phyloP scores from a whole-genome alignment of 495 filamentous ascomycete genomes.

The Emericellopsis terricola region DNA sequence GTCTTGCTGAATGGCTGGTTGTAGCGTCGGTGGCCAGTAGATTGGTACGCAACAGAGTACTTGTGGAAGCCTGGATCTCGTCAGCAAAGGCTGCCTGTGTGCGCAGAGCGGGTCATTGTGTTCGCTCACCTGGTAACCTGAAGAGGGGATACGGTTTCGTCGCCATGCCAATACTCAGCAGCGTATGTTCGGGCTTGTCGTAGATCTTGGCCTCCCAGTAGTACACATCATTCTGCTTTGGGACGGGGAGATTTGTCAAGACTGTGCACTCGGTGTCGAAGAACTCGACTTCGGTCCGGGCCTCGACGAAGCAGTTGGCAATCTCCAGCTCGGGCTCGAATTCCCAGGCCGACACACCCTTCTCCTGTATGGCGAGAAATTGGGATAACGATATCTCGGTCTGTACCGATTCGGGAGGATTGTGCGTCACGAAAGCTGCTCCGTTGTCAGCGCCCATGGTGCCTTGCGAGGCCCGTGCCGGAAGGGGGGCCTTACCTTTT shows the following conservation, averaged over 20 bases:
- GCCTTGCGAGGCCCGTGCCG: background rate
- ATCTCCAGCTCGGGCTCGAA: slow-evolving; percentile 97
- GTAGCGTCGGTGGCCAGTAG: slow-evolving; percentile 65
- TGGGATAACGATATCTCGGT: slow-evolving; percentile 97
- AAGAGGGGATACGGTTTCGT: slow-evolving; percentile 97
- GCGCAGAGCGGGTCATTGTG: background rate
- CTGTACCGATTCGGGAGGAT: slow-evolving; percentile 85
- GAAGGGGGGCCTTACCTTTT: slow-evolving; percentile 66
- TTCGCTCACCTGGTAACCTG: slow-evolving; percentile 63
- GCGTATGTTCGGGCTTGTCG: slow-evolving; percentile 78
- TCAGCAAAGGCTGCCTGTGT: slow-evolving; percentile 2
- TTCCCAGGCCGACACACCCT: slow-evolving; percentile 96
- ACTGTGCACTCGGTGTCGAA: slow-evolving; percentile 96
- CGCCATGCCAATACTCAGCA: slow-evolving; percentile 76
- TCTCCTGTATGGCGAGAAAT: slow-evolving; percentile 95
- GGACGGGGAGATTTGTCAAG: slow-evolving; percentile 87
- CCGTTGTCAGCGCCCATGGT: slow-evolving; percentile 6
- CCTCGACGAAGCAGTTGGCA: slow-evolving; percentile 97
- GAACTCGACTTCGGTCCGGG: slow-evolving; percentile 91
- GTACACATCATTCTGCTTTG: slow-evolving; percentile 97
- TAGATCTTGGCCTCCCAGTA: slow-evolving; percentile 99
- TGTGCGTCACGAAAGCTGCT: slow-evolving; percentile 79
- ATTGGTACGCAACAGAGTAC: slow-evolving; percentile 77
- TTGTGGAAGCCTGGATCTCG: slow-evolving; percentile 60
- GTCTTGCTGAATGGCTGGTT: slow-evolving; percentile 78